Base-by-base conservation (phyloP, 108 stramenopile genomes). In the Thalassiosira profunda region DNA sequence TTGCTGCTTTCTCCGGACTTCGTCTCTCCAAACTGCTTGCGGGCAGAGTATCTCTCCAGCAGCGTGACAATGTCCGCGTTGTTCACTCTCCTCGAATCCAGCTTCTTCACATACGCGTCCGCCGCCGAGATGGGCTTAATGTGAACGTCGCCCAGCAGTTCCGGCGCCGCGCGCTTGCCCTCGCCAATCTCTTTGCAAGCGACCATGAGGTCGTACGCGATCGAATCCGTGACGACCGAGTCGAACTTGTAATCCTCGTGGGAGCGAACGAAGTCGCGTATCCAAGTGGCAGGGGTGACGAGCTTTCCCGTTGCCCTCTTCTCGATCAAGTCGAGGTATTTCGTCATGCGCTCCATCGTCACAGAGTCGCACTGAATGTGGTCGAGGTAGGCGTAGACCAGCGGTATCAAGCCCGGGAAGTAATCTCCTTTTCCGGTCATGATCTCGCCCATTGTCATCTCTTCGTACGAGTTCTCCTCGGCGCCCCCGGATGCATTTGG, bases 371-470 rank as follows among this genome's bases (percentile, higher is more conserved):
- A 92, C 36, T 84, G 76, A 51, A 99, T 98, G 71, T 97, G 86
- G 45, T 99, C 98, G 52, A 99, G 80, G 74, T 99, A 99, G 29
- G 98, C 99, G 62, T 87, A 84, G 8, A 98, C 81, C 49, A 99
- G 71, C 8, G 97, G 96, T 49, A 98, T 91, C 31, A 99, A 79
- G n/a, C 99, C 99, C 15, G 99, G 99, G 65, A 86, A 99, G 74
- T 96, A 95, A 65, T 95, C 94, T 37, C 89, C 96, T 79, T 99
- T 98, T 2, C 99, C 98, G 29, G 79, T 84, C 89, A 99, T 89
- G 59, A 99, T 99, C 68, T 99, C 97, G 4, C 72, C 85, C 89
- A 99, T 95, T 15, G 91, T 98, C 97, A 99, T 97, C 81, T 98
- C 98, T 67, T 96, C 98, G 44, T 79, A 98, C 0, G 87, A 80